These are phyloP conservation scores for Arabidopsis lyrata DNA, from an alignment of 441 rosid genomes.

Conservation along the genomic window DNA sequence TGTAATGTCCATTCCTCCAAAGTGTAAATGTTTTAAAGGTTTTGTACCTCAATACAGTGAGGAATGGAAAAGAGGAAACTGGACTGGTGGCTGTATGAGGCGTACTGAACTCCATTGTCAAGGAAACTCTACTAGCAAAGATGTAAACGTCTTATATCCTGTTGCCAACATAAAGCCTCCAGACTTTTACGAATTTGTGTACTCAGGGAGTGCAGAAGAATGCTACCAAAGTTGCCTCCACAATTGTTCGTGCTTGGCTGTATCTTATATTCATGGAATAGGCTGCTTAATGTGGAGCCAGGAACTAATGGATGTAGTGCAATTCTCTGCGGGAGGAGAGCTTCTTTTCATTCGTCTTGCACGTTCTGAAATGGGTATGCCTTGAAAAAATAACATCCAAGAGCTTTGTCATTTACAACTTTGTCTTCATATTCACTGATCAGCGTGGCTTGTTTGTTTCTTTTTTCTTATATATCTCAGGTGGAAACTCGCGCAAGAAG, in stretches of 20 bases:
- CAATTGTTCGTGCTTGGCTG: constrained; percentile 72
- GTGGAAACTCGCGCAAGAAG: background rate
- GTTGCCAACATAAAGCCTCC: constrained; percentile 68
- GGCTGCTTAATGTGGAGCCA: constrained; percentile 70
- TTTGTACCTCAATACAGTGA: constrained; percentile 45
- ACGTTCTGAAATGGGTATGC: constrained; percentile 64
- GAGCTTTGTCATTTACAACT: background rate
- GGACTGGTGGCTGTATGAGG: constrained; percentile 78
- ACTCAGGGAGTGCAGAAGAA: background rate
- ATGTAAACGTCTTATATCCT: constrained; percentile 46
- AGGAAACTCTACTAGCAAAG: constrained; percentile 42
- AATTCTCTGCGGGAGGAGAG: constrained; percentile 44
- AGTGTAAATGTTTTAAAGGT: constrained; percentile 50
- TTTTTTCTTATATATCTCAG: background rate
- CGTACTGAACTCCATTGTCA: constrained; percentile 55
- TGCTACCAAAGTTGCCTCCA: constrained; percentile 46
- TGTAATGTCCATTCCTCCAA: constrained; percentile 9
- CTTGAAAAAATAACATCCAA: background rate
- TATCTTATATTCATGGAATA: constrained; percentile 39
- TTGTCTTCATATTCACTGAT: background rate
- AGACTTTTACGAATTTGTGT: constrained; percentile 48
- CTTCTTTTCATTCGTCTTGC: constrained; percentile 57
- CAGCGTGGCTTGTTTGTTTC: background rate
- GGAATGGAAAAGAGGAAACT: constrained; percentile 60
- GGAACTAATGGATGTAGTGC: constrained; percentile 62